Percentiles rank a stretch among this genome's conserved stretches.
Conservation (phyloP, 2,329 filamentous ascomycete genomes). For the Sclerotinia borealis region DNA sequence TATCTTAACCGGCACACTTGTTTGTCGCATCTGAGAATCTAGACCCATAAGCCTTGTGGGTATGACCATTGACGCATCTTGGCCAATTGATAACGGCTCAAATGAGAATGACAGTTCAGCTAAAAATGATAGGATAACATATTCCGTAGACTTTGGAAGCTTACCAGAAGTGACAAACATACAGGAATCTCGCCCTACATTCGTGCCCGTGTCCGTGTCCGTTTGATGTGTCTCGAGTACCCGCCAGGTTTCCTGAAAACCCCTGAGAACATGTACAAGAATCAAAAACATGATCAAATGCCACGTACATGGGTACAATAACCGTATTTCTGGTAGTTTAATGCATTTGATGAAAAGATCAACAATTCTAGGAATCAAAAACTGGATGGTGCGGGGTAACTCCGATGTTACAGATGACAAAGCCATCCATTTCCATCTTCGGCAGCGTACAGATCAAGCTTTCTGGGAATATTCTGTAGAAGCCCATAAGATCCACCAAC, state of each 20-base stretch:
- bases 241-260: background rate
- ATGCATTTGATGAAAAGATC: background rate
- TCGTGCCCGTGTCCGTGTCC: background rate
- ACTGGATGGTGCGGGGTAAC: background rate
- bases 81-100: background rate
- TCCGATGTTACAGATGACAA: background rate
- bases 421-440: conserved; percentile 7
- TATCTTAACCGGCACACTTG: background rate
- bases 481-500: conserved; percentile 9
- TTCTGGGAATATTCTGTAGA: conserved; percentile 2
- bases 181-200: background rate
- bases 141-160: background rate
- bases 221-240: background rate
- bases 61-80: background rate
- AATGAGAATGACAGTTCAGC: background rate
- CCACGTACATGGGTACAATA: background rate
- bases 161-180: background rate
- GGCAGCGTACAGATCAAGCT: conserved; percentile 4
- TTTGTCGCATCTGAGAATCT: background rate
- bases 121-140: background rate
- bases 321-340: background rate
- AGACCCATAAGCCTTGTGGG: background rate
- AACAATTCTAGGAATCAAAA: background rate
- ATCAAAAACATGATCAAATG: background rate
- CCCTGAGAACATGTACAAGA: background rate